Conservation (phyloP, 2,329 filamentous ascomycete species). For the Botrytis fragariae region DNA sequence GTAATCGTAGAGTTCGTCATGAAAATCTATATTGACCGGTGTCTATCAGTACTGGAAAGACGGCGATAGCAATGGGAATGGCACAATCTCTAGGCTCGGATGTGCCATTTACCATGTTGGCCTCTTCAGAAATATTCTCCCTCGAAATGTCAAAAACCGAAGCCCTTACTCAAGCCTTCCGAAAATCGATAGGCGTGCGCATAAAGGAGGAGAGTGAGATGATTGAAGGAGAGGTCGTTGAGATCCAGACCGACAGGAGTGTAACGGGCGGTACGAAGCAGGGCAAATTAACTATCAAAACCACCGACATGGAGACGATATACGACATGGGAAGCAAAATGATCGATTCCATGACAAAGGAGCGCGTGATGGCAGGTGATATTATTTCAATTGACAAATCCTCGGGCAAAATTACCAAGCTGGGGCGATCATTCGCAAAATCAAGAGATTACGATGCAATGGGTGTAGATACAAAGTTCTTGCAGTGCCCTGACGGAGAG, state of each 20-base stretch:
- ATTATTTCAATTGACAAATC: slow-evolving; percentile 99
- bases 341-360: slow-evolving; percentile 99
- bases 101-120: slow-evolving; percentile 93
- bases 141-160: slow-evolving; percentile 99
- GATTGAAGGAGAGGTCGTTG: slow-evolving; percentile 97
- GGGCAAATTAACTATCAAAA: slow-evolving; percentile 98
- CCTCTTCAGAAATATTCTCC: slow-evolving; percentile 96
- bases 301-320: slow-evolving; percentile 98
- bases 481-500: slow-evolving; percentile 96
- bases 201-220: slow-evolving; percentile 99
- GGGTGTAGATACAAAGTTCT: slow-evolving; percentile 96
- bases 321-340: slow-evolving; percentile 99
- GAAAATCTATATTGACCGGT: slow-evolving; percentile 19
- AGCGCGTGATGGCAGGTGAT: slow-evolving; percentile 97
- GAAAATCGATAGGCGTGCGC: slow-evolving; percentile 94
- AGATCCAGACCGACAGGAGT: slow-evolving; percentile 97
- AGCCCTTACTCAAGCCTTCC: slow-evolving; percentile 96
- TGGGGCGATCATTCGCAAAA: slow-evolving; percentile 89
- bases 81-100: slow-evolving; percentile 91
- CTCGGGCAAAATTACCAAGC: slow-evolving; percentile 95
- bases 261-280: slow-evolving; percentile 97
- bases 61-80: slow-evolving; percentile 98
- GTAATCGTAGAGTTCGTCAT: slow-evolving; percentile 21
- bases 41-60: slow-evolving; percentile 80
- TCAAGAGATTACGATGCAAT: slow-evolving; percentile 98